Evolutionary conservation across 352 stramenopile species (phyloP).

Genomic region (Pseudoperonospora humuli): DNA sequence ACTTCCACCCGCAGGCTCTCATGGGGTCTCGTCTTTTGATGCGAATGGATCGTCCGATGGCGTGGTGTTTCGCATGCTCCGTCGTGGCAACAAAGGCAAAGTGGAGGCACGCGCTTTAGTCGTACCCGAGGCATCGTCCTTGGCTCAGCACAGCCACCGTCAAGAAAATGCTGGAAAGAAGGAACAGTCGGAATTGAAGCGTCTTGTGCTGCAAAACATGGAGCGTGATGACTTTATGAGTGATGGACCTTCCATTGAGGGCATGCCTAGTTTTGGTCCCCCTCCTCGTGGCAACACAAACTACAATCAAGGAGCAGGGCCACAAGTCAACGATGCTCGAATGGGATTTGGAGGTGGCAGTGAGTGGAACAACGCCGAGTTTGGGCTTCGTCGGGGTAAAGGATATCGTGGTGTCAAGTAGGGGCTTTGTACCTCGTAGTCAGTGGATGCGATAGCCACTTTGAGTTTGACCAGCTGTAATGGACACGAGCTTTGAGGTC

Average conservation of each 20-base stretch:
- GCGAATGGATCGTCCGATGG: slow-evolving; percentile 29
- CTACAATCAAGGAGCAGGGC: slow-evolving; percentile 13
- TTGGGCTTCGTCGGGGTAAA: slow-evolving; percentile 57
- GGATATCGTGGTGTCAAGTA: slow-evolving; percentile 63
- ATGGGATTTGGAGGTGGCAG: slow-evolving; percentile 53
- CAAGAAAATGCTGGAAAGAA: slow-evolving; percentile 83
- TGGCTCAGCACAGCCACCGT: slow-evolving; percentile 86
- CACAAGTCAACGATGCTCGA: slow-evolving; percentile 23
- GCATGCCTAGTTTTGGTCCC: slow-evolving; percentile 12
- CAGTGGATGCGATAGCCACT: background rate
- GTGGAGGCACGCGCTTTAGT: slow-evolving; percentile 91
- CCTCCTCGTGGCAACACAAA: slow-evolving; percentile 18
- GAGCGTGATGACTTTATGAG: slow-evolving; percentile 73
- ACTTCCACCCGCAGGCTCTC: slow-evolving; percentile 10
- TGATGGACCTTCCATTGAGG: slow-evolving; percentile 18
- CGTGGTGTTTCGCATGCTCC: slow-evolving; percentile 92
- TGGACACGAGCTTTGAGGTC: too few species aligned
- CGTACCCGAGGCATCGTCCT: slow-evolving; percentile 89
- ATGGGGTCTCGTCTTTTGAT: slow-evolving; percentile 15
- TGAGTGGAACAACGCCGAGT: slow-evolving; percentile 84
- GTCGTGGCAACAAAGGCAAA: slow-evolving; percentile 95
- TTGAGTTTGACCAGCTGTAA: too few species aligned
- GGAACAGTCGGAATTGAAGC: slow-evolving; percentile 84
- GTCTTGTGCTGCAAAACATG: slow-evolving; percentile 79
- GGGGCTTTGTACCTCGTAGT: background rate